Evolutionary conservation across 2,329 filamentous ascomycete species (phyloP).

Genomic region (Xylaria sp.): DNA sequence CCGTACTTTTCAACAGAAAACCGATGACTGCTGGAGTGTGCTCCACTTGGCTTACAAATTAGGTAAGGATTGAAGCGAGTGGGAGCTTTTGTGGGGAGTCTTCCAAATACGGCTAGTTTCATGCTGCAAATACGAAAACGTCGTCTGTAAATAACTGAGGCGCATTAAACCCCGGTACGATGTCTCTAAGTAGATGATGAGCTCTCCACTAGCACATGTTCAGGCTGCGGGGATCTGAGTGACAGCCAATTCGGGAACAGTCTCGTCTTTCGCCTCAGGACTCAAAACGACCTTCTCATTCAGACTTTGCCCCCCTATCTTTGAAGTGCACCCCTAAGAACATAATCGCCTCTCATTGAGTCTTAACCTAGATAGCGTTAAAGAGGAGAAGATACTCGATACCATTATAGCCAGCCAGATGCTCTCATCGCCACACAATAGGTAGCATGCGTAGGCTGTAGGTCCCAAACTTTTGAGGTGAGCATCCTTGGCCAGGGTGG

Average conservation of each 20-base stretch:
- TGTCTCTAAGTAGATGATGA: not conserved
- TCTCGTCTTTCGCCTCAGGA: not conserved
- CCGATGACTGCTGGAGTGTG: too few species aligned
- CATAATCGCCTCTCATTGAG: not conserved
- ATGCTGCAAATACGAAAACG: too few species aligned
- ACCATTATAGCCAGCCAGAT: slow-evolving; percentile 1
- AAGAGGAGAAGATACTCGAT: not conserved
- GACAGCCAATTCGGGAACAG: slow-evolving; percentile 17
- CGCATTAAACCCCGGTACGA: not conserved
- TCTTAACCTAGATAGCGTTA: not conserved
- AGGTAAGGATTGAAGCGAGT: too few species aligned
- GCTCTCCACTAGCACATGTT: not conserved
- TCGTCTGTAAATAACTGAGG: too few species aligned
- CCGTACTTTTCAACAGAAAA: too few species aligned
- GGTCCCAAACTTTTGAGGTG: slow-evolving; percentile 12
- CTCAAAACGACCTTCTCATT: slow-evolving; percentile 10
- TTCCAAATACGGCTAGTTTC: too few species aligned
- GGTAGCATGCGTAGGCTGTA: not conserved
- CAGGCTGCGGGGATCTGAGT: slow-evolving; percentile 20
- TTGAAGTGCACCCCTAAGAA: not conserved
- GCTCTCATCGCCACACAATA: not conserved
- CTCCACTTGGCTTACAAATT: too few species aligned
- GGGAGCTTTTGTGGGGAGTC: too few species aligned
- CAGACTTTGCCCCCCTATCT: slow-evolving; percentile 9
- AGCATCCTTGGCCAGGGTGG: slow-evolving; percentile 8